Evolutionary conservation across 257 asterid genomes (phyloP).

Genomic region (Primulina tabacum): DNA sequence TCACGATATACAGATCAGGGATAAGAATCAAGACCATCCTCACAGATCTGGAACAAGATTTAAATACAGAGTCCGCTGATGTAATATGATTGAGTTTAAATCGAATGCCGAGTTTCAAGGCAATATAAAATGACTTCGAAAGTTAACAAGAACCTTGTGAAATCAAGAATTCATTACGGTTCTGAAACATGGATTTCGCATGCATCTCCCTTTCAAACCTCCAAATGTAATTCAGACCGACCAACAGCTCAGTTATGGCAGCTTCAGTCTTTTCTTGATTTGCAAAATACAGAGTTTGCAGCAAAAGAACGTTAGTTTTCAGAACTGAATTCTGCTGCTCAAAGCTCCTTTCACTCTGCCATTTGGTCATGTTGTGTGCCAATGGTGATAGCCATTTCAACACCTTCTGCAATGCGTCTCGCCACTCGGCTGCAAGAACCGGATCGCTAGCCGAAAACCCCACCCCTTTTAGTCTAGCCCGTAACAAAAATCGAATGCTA

Average conservation of each 20-base stretch:
- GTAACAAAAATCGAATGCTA: conserved; percentile 50
- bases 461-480: conserved; percentile 67
- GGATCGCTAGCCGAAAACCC: conserved; percentile 80
- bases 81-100: conserved; percentile 23
- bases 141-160: conserved; percentile 27
- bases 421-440: conserved; percentile 77
- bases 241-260: conserved; percentile 91
- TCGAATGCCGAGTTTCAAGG: conserved; percentile 3
- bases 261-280: conserved; percentile 88
- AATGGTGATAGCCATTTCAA: conserved; percentile 87
- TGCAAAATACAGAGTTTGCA: conserved; percentile 75
- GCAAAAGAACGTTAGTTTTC: conserved; percentile 57
- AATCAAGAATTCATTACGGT: conserved; percentile 43
- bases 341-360: conserved; percentile 98
- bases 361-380: conserved; percentile 92
- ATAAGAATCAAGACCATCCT: conserved; percentile 41
- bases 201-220: conserved; percentile 94
- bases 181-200: conserved; percentile 67
- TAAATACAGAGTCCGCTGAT: conserved; percentile 26
- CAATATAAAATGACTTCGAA: neutral
- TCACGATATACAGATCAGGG: conserved; percentile 48
- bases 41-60: conserved; percentile 38
- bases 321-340: conserved; percentile 70
- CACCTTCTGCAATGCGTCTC: conserved; percentile 77
- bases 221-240: conserved; percentile 92